Percentiles rank a stretch among this genome's conserved stretches.
These are phyloP conservation scores for Salix suchowensis DNA, from an alignment of 345 rosid species.

Conservation along the genomic window DNA sequence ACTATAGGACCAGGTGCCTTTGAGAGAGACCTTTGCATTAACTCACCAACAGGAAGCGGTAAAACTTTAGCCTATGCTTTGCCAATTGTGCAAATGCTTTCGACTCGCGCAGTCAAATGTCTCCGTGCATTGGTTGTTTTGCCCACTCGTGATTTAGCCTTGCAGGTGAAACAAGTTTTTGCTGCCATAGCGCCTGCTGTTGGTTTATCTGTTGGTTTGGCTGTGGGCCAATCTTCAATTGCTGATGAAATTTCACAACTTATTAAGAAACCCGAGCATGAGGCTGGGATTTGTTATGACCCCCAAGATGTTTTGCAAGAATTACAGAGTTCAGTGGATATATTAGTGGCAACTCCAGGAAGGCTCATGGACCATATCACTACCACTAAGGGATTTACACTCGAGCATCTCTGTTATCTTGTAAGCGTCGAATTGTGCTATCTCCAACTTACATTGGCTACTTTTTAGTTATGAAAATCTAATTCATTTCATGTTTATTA, in stretches of 20 bases:
- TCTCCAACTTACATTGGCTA: not conserved
- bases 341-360: conserved; percentile 95
- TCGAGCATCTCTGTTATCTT: conserved; percentile 90
- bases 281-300: conserved; percentile 86
- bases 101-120: conserved; percentile 63
- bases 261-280: conserved; percentile 62
- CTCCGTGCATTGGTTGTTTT: conserved; percentile 86
- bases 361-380: conserved; percentile 96
- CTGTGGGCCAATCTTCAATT: conserved; percentile 91
- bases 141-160: conserved; percentile 88
- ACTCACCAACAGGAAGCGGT: conserved; percentile 94
- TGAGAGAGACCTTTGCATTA: conserved; percentile 77
- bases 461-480: not conserved
- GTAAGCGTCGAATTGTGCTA: conserved; percentile 39
- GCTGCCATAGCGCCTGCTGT: conserved; percentile 84
- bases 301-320: conserved; percentile 47
- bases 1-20: conserved; percentile 85
- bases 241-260: conserved; percentile 80
- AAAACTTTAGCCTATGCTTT: conserved; percentile 89
- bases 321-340: conserved; percentile 75
- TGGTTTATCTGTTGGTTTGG: conserved; percentile 91
- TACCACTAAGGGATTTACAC: conserved; percentile 80
- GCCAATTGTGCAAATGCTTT: conserved; percentile 71
- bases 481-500: not conserved
- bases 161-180: conserved; percentile 96